Evolutionary conservation across 2,329 filamentous ascomycete genomes (phyloP), one percentile per base, ranked within the genome.

Genomic region (Aspergillus sp.): DNA sequence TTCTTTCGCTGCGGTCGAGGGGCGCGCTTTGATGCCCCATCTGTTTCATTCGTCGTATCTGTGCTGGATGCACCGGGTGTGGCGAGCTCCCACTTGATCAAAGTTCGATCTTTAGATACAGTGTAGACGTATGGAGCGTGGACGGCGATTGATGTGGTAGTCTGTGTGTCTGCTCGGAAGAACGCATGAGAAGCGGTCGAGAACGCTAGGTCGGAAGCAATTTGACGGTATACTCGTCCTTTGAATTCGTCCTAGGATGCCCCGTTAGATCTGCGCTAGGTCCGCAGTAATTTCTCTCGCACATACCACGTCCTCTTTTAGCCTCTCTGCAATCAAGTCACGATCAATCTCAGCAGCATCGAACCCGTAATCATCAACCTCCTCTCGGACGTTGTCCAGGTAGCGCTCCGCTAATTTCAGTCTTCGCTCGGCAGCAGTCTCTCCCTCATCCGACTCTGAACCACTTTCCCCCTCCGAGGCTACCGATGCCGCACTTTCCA

Each of bases 271-370:
- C 48, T 52, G 19, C 23, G 64, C 28, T 22, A 30, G 22, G 25
- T 23, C 23, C 31, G 45, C 30, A 48, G 22, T 50, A 52, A 43
- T 11, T 49, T 54, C 25, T 54, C 25, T 8, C 43, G 59, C 57
- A 77, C 79, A 68, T 80, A 81, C 89, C 48, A 95, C 91, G 75
- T 98, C 95, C 79, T 97, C 92, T 77, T 94, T 89, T 70, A 99
- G 81, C 69, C 93, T 84, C 76, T 96, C 91, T 47, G 94, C 93
- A 71, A 99, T 93, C 69, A 97, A 81, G 74, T 99, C 95, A 62
- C 90, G 85, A 79, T 98, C 95, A 61, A 99, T 91, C 57, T 98
- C 92, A 69, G 90, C 93, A 7, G 95, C 95, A 78, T 99, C 93
- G 73, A 98, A 99, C 45, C 93, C 95, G 57, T 85, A 85, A 66